Evolutionary conservation across 2,329 filamentous ascomycete species (phyloP), one percentile per base, ranked within the genome.

Genomic region (Alternaria alternata): DNA sequence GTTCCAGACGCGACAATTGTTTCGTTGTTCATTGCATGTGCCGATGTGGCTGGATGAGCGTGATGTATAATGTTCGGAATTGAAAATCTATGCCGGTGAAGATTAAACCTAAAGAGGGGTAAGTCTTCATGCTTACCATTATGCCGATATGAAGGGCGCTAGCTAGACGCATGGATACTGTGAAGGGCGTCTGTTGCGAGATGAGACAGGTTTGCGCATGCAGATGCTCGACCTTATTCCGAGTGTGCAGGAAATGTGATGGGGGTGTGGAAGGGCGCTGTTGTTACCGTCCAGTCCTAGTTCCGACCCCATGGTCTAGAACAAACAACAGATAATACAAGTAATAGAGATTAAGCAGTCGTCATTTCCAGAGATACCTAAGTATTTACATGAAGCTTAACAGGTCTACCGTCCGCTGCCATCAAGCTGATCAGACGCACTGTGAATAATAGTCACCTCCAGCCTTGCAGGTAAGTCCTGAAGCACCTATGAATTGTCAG

Each of bases 401-500:
- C 14, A 43, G 12, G 8, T 22, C 16, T 8, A 9, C 38, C 51
- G 5, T 20, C 5, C 4, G n/a, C 20, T 36, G 5, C 18, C 7
- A 22, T 41, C 30, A 32, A 28, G 16, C 18, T 22, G 8, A 20
- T 43, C n/a, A 60, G 24, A 57, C 26, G 14, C 58, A 60, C 41
- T 60, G 58, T 34, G 58, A 41, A 32, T 60, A 60, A 16, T 48
- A 57, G n/a, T 48, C 41, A 22, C 53, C 53, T 12, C 34, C 42
- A n/a, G 58, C 47, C 16, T 52, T 52, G 42, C 58, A 60, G 9
- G 47, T 48, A 14, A 55, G 41, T 16, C 54, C 58, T 14, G 54
- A 60, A 24, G 58, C 58, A 57, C 58, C 58, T 60, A 32, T 3
- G 14, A 3, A 8, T 16, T 4, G 34, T 60, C 14, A 60, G 47